A percentile compares a stretch with the other conserved stretches of the same genome.
These are phyloP conservation scores for Candida maltosa DNA, from an alignment of 805 yeast species.

Conservation along the genomic window DNA sequence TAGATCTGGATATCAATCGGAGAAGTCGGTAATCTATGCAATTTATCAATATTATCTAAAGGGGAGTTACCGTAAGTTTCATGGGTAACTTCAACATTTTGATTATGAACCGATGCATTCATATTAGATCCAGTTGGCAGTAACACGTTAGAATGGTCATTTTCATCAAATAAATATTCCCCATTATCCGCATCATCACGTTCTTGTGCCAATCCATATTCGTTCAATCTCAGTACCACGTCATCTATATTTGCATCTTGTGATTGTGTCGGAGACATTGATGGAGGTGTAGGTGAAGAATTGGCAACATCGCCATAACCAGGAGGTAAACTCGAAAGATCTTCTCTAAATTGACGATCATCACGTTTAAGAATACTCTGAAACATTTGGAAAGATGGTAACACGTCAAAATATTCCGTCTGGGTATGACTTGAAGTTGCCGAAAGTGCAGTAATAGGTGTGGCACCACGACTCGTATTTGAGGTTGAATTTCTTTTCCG, in stretches of 20 bases:
- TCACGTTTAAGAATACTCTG: slow-evolving; percentile 46
- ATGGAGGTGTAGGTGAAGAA: slow-evolving; percentile 27
- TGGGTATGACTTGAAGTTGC: slow-evolving; percentile 25
- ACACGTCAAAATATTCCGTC: slow-evolving; percentile 48
- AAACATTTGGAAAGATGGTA: slow-evolving; percentile 71
- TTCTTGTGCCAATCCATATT: slow-evolving; percentile 8
- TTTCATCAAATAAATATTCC: slow-evolving; percentile 14
- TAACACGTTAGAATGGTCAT: slow-evolving; percentile 4
- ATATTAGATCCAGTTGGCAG: not conserved
- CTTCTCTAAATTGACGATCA: slow-evolving; percentile 36
- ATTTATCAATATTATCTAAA: slow-evolving; percentile 48
- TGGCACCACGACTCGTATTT: slow-evolving; percentile 1
- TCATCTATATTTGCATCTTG: slow-evolving; percentile 8
- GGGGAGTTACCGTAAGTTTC: slow-evolving; percentile 42
- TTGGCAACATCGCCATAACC: slow-evolving; percentile 30
- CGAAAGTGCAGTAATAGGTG: slow-evolving; percentile 15
- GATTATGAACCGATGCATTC: slow-evolving; percentile 3
- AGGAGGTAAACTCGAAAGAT: slow-evolving; percentile 31
- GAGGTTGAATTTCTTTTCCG: not conserved
- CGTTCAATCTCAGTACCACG: slow-evolving; percentile 10
- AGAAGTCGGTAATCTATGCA: slow-evolving; percentile 38
- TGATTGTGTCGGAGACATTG: slow-evolving; percentile 2
- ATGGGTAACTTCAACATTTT: slow-evolving; percentile 9
- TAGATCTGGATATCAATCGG: slow-evolving; percentile 48
- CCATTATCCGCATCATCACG: slow-evolving; percentile 14